Evolutionary conservation across 1,284 basidiomycete species (phyloP).

Genomic region (Cutaneotrichosporon cavernicola): DNA sequence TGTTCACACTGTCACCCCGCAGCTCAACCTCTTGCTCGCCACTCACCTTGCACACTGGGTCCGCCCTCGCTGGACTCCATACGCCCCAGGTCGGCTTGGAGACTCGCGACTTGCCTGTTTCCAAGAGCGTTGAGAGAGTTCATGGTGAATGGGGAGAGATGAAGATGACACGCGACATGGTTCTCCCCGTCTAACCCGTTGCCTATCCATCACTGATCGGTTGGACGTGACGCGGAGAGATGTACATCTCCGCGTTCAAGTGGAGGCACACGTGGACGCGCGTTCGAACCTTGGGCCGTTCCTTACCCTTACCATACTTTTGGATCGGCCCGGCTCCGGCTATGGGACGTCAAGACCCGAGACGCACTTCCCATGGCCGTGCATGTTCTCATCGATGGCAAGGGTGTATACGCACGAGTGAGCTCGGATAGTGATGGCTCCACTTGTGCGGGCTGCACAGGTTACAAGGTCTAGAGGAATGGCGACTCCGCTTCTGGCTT

Average conservation of each 20-base stretch:
- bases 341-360: not conserved
- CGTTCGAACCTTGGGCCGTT: no score
- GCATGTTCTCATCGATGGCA: not conserved
- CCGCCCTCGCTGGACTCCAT: constrained; percentile 76
- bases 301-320: no score
- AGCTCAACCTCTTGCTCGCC: not conserved
- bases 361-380: not conserved
- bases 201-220: not conserved
- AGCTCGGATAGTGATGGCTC: not conserved
- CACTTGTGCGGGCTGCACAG: not conserved
- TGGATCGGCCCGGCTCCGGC: not conserved
- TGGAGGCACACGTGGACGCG: no score
- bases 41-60: constrained; percentile 75
- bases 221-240: not conserved
- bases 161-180: not conserved
- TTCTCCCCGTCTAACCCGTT: not conserved
- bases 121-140: constrained; percentile 92
- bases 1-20: not conserved
- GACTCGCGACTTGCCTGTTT: constrained; percentile 82
- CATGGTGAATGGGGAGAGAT: constrained; percentile 57
- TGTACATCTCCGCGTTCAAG: not conserved
- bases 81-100: constrained; percentile 79
- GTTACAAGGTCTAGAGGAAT: not conserved
- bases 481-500: not conserved
- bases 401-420: not conserved